These are phyloP conservation scores for Candida methanosorbosa DNA, from an alignment of 805 yeast genomes.

Conservation along the genomic window DNA sequence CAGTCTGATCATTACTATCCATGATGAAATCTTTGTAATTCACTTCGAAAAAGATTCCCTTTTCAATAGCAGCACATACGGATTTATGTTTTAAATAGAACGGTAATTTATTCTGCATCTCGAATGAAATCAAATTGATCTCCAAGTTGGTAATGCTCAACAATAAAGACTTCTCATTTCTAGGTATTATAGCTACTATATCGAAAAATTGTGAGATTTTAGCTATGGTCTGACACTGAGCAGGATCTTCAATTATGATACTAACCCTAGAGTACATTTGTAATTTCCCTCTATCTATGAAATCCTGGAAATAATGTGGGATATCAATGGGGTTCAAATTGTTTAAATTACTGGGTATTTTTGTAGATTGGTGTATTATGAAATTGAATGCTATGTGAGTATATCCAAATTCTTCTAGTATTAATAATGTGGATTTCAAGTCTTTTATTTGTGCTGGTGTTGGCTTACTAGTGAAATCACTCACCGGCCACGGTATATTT, in stretches of 20 bases:
- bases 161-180: conserved; percentile 69
- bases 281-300: conserved; percentile 26
- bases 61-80: conserved; percentile 70
- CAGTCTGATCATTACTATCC: conserved; percentile 24
- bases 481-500: conserved; percentile 67
- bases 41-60: conserved; percentile 79
- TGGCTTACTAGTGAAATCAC: conserved; percentile 34
- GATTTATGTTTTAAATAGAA: conserved; percentile 77
- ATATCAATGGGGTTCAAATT: conserved; percentile 34
- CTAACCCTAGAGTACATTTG: conserved; percentile 67
- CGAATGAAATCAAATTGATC: conserved; percentile 72
- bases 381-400: conserved; percentile 67
- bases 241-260: conserved; percentile 64
- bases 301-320: conserved; percentile 24
- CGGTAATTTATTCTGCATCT: conserved; percentile 57
- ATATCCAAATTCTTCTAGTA: conserved; percentile 57
- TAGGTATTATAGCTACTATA: conserved; percentile 73
- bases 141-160: conserved; percentile 69
- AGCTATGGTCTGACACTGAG: conserved; percentile 59
- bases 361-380: conserved; percentile 38
- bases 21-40: conserved; percentile 50
- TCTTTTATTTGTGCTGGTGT: conserved; percentile 31
- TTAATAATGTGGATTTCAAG: conserved; percentile 41
- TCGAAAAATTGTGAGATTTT: conserved; percentile 48
- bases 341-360: conserved; percentile 39